phyloP scores from a whole-genome alignment of 108 stramenopile species.

The Skeletonema menzelii region DNA sequence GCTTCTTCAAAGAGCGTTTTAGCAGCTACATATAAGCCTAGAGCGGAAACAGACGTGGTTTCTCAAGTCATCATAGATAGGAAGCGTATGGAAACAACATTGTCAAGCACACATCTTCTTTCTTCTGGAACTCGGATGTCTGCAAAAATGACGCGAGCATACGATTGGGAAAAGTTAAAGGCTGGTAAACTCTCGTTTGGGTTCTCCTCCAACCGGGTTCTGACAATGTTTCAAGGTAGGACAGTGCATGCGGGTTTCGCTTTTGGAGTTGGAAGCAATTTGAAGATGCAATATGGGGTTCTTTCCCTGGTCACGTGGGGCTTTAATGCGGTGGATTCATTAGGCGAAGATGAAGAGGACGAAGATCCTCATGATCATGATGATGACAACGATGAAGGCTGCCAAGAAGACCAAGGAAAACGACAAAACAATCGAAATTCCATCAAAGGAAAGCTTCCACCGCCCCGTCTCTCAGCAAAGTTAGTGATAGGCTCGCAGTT shows the following conservation, averaged over 20 bases:
- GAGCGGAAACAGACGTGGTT: constrained; percentile 25
- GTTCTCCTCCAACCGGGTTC: constrained; percentile 19
- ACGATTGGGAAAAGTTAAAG: constrained; percentile 7
- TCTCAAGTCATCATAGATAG: constrained; percentile 28
- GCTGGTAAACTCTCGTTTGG: constrained; percentile 18
- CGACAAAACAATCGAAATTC: not conserved
- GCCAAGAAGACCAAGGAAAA: not conserved
- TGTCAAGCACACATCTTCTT: constrained; percentile 13
- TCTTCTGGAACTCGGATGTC: constrained; percentile 25
- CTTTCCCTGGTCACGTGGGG: constrained; percentile 23
- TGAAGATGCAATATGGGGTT: constrained; percentile 23
- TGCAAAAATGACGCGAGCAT: constrained; percentile 19
- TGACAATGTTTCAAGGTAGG: constrained; percentile 14
- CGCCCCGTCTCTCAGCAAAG: constrained; percentile 25
- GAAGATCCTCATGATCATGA: not conserved
- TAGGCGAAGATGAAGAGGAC: not conserved
- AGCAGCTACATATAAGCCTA: constrained; percentile 33
- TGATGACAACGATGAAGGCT: not conserved
- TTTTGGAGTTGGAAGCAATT: constrained; percentile 19
- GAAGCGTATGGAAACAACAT: constrained; percentile 30
- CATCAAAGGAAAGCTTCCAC: not conserved
- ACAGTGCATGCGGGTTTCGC: constrained; percentile 26
- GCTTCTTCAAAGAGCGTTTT: constrained; percentile 20
- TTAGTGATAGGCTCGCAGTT: constrained; percentile 24
- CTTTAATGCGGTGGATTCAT: not conserved